Evolutionary conservation across 2,329 filamentous ascomycete genomes (phyloP).

Genomic region (Herpotrichia juniperi): DNA sequence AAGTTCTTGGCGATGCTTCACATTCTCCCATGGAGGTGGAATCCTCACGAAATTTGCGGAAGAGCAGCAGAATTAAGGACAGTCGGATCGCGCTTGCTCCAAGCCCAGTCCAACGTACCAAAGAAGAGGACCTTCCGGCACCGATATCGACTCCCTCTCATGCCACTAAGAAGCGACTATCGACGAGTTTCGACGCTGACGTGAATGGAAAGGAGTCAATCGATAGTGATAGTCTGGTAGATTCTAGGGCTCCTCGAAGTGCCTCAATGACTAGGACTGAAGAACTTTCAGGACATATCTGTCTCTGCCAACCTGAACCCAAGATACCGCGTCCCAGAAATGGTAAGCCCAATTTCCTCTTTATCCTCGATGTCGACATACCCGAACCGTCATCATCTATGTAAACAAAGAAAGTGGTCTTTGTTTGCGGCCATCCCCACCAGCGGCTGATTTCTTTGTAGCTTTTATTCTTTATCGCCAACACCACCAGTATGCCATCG

Average conservation of each 20-base stretch:
- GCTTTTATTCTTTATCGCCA: conserved; percentile 98
- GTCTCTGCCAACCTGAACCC: conserved; percentile 72
- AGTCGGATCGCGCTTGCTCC: conserved; percentile 27
- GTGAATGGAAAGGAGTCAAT: conserved; percentile 17
- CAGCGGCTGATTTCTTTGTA: conserved; percentile 54
- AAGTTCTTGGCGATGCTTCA: conserved; percentile 22
- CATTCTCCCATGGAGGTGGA: conserved; percentile 27
- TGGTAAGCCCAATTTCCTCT: conserved; percentile 58
- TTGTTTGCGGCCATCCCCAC: conserved; percentile 31
- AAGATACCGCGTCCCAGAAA: conserved; percentile 75
- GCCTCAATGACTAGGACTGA: conserved; percentile 35
- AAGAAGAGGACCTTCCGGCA: conserved; percentile 21
- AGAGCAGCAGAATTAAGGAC: conserved; percentile 35
- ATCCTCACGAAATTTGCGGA: conserved; percentile 29
- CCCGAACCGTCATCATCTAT: conserved; percentile 1
- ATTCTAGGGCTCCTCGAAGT: conserved; percentile 28
- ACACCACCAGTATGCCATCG: conserved; percentile 83
- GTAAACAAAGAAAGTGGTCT: conserved; percentile 36
- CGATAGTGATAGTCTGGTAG: conserved; percentile 21
- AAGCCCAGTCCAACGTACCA: conserved; percentile 19
- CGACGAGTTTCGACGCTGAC: conserved; percentile 27
- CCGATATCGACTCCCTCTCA: conserved; percentile 22
- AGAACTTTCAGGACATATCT: conserved; percentile 58
- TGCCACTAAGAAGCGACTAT: conserved; percentile 30
- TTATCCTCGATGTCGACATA: conserved; percentile 20